A percentile compares a stretch with the other conserved stretches of the same genome.
phyloP scores from a whole-genome alignment of 2,329 filamentous ascomycete genomes.

The Curvularia eragrostidis region DNA sequence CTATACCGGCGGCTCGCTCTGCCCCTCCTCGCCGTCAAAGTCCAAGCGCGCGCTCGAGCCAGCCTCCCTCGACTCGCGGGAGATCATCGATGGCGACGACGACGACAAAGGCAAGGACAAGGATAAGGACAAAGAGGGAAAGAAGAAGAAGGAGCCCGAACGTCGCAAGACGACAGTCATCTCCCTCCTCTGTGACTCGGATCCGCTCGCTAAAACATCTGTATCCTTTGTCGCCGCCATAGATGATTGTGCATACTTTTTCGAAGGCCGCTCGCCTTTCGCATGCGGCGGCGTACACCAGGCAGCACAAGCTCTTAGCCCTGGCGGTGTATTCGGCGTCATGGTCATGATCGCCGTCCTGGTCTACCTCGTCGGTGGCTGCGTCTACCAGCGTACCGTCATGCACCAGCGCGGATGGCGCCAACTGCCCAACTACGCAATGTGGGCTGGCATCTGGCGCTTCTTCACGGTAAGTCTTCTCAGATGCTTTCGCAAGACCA shows the following conservation, averaged over 20 bases:
- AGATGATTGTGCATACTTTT: constrained; percentile 94
- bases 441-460: constrained; percentile 87
- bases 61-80: constrained; percentile 36
- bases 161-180: constrained; percentile 83
- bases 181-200: constrained; percentile 90
- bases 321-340: constrained; percentile 81
- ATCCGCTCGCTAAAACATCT: constrained; percentile 72
- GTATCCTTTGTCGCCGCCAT: constrained; percentile 87
- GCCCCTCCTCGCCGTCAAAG: constrained; percentile 42
- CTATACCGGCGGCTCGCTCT: constrained; percentile 59
- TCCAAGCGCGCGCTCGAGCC: constrained; percentile 35
- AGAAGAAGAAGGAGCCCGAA: constrained; percentile 57
- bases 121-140: constrained; percentile 35
- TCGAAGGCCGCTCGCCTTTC: constrained; percentile 85
- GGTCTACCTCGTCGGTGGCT: constrained; percentile 89
- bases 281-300: constrained; percentile 77
- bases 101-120: constrained; percentile 47
- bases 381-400: constrained; percentile 94
- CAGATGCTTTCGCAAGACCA: constrained; percentile 9
- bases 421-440: constrained; percentile 90
- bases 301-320: constrained; percentile 67
- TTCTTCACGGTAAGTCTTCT: constrained; percentile 74
- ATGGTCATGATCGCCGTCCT: constrained; percentile 79
- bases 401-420: constrained; percentile 94
- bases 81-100: constrained; percentile 52